Evolutionary conservation across 2,329 filamentous ascomycete genomes (phyloP).

Genomic region (Neurospora crassa): DNA sequence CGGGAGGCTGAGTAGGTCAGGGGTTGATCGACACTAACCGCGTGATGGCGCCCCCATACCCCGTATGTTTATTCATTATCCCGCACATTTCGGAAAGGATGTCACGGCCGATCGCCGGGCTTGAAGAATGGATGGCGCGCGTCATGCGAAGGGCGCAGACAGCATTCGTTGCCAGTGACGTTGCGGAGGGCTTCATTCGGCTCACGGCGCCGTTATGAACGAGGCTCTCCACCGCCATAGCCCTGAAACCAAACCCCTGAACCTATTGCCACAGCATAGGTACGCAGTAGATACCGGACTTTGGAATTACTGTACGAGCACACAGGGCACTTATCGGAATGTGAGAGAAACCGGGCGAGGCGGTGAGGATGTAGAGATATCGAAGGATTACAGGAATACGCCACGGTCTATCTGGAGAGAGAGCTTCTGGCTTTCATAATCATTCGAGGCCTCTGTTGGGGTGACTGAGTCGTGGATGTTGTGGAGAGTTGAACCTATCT

Average conservation of each 20-base stretch:
- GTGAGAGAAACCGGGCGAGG: neutral
- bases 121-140: neutral
- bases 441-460: neutral
- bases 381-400: neutral
- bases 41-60: neutral
- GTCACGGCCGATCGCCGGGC: neutral
- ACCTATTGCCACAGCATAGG: neutral
- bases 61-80: neutral
- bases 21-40: neutral
- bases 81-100: constrained; percentile 1
- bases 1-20: neutral
- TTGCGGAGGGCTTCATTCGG: neutral
- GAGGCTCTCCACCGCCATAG: constrained; percentile 2
- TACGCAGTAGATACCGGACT: neutral
- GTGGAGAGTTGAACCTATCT: neutral
- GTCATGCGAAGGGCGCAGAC: neutral
- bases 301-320: neutral
- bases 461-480: neutral
- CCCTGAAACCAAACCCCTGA: neutral
- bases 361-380: neutral
- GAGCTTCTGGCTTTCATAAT: neutral
- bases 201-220: constrained; percentile 2
- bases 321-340: neutral
- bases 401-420: neutral
- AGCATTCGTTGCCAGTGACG: neutral